Percentiles rank a stretch among this genome's conserved stretches.
Evolutionary conservation across 129 eudicot species (phyloP).

Genomic region (Artemisia annua): DNA sequence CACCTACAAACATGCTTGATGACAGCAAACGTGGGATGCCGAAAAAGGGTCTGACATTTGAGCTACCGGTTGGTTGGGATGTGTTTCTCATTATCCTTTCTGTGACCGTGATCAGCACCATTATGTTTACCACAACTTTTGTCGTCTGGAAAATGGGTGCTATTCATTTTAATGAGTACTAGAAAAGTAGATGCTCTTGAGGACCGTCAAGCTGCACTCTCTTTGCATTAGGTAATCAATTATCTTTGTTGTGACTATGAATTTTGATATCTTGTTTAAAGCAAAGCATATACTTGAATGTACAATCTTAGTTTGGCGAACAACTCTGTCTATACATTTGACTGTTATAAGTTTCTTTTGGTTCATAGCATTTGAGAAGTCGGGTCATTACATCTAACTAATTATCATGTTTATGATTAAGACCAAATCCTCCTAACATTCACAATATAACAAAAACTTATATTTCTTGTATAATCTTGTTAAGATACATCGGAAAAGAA

Average conservation of each 20-base stretch:
- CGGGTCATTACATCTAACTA: not conserved
- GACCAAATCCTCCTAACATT: no score
- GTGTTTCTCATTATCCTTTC: conserved; percentile 70
- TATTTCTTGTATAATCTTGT: not conserved
- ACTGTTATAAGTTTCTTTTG: conserved; percentile 1
- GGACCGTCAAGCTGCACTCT: no score
- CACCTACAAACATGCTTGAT: conserved; percentile 79
- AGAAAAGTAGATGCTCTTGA: conserved; percentile 27
- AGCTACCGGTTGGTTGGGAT: conserved; percentile 79
- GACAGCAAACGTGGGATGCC: conserved; percentile 96
- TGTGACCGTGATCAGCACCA: conserved; percentile 68
- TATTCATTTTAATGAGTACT: conserved; percentile 76
- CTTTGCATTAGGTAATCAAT: not conserved
- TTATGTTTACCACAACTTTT: conserved; percentile 82
- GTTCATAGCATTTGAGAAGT: conserved; percentile 1
- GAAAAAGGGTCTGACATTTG: conserved; percentile 67
- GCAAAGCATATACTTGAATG: conserved; percentile 35
- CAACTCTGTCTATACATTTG: conserved; percentile 24
- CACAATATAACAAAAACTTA: no score
- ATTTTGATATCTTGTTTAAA: conserved; percentile 22
- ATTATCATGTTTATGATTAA: not conserved
- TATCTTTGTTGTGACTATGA: not conserved
- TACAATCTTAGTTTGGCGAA: conserved; percentile 27
- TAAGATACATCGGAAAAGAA: not conserved
- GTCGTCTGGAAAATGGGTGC: conserved; percentile 89